Evolutionary conservation across 164 flowering plant species (phyloP).

Genomic region (grape (Vitis vinifera)): DNA sequence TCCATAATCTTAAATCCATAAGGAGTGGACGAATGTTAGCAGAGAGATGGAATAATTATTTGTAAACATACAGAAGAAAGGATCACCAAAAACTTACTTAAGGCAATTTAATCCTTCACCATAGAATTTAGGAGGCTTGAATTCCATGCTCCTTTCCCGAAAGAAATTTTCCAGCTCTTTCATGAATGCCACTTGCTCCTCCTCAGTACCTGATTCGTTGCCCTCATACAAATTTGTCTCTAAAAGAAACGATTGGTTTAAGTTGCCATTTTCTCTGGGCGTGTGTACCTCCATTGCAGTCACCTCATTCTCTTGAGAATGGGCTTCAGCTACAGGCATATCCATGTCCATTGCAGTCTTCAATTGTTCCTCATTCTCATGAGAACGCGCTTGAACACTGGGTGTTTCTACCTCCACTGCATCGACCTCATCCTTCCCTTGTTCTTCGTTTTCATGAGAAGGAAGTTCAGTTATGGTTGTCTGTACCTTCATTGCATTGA

Average conservation of each 20-base stretch:
- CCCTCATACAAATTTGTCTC: conserved; percentile 34
- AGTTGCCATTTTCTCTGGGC: conserved; percentile 9
- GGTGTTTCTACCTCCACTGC: no score
- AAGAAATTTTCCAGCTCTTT: conserved; percentile 71
- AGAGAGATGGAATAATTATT: not conserved
- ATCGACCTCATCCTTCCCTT: no score
- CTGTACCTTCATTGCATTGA: no score
- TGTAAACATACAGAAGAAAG: not conserved
- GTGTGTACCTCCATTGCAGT: conserved; percentile 5
- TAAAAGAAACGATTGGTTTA: conserved; percentile 23
- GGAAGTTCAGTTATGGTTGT: no score
- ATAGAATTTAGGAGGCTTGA: conserved; percentile 90
- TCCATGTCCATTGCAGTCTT: no score
- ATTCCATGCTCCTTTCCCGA: conserved; percentile 72
- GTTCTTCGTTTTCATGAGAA: no score
- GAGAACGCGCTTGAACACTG: no score
- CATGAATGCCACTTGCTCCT: conserved; percentile 76
- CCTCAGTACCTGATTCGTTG: conserved; percentile 75
- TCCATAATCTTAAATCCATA: conserved; percentile 65
- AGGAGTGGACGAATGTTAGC: not conserved
- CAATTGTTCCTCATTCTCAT: no score
- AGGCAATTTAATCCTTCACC: conserved; percentile 85
- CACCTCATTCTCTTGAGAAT: not conserved
- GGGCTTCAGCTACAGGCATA: no score
- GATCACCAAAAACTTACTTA: conserved; percentile 51